phyloP scores from a whole-genome alignment of 768 basidiomycete species.

The Holtermanniella nyarrowii region DNA sequence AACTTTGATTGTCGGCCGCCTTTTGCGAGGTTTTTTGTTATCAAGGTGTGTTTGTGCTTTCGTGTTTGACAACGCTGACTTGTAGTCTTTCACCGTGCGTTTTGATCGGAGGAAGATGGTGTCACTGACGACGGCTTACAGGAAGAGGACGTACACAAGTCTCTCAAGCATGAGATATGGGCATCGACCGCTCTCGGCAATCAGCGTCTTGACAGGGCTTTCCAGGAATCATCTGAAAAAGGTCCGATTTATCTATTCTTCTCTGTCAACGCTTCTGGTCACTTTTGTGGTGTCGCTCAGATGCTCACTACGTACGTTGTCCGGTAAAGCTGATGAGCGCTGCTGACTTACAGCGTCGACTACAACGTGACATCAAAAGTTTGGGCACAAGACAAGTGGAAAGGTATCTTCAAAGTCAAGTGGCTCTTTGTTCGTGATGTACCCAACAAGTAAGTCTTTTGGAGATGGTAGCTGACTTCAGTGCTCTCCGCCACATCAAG shows the following conservation, averaged over 20 bases:
- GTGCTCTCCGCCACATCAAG: constrained; percentile 34
- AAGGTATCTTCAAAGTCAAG: constrained; percentile 94
- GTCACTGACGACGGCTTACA: neutral
- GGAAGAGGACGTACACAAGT: constrained; percentile 96
- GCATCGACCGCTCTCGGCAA: constrained; percentile 95
- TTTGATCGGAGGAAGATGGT: too few relatives aligned
- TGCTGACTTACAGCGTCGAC: constrained; percentile 54
- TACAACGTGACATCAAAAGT: constrained; percentile 90
- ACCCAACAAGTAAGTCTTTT: constrained; percentile 30
- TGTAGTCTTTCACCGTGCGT: constrained; percentile 73
- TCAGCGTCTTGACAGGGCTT: constrained; percentile 92
- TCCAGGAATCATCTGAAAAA: constrained; percentile 81
- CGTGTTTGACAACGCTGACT: too few relatives aligned
- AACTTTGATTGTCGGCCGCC: constrained; percentile 32
- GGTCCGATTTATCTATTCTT: constrained; percentile 98
- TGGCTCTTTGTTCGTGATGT: constrained; percentile 96
- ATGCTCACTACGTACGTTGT: constrained; percentile 79
- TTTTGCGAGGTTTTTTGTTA: constrained; percentile 87
- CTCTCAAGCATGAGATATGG: constrained; percentile 95
- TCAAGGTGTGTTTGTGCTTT: too few relatives aligned
- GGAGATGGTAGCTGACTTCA: constrained; percentile 2
- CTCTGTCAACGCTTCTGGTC: constrained; percentile 76
- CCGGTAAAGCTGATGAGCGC: neutral
- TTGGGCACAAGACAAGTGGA: constrained; percentile 99
- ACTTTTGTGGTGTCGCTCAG: constrained; percentile 97